Conservation (phyloP, 2,329 filamentous ascomycete genomes). For the Metarhizium rileyi region DNA sequence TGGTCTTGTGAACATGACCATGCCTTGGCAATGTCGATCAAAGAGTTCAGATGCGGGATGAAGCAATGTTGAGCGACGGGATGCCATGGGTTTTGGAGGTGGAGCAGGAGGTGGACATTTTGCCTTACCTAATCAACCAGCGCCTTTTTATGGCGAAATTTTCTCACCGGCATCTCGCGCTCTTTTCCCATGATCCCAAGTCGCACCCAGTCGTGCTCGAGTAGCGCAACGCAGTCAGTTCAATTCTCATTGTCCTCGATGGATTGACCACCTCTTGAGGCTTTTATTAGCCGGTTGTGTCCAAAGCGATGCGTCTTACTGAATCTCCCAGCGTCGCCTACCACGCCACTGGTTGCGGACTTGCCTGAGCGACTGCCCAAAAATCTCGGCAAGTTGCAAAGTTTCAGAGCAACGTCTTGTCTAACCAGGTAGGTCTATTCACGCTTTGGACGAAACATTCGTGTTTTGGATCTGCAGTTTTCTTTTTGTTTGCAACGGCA, state of each 20-base stretch:
- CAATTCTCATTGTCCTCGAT: too few relatives aligned
- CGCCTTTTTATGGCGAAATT: background rate
- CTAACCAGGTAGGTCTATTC: background rate
- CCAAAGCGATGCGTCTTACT: too few relatives aligned
- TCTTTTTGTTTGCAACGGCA: slow-evolving; percentile 30
- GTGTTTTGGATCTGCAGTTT: background rate
- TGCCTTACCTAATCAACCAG: slow-evolving; percentile 3
- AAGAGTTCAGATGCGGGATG: background rate
- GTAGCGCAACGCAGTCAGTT: too few relatives aligned
- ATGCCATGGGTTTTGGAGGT: too few relatives aligned
- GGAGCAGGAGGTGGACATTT: background rate
- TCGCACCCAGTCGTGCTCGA: too few relatives aligned
- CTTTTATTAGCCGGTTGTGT: too few relatives aligned
- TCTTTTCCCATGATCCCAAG: too few relatives aligned
- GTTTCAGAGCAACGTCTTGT: background rate
- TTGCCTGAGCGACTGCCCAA: background rate
- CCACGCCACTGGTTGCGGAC: background rate
- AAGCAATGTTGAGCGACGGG: too few relatives aligned
- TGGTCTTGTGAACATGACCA: too few relatives aligned
- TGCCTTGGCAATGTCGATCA: too few relatives aligned
- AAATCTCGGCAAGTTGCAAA: background rate
- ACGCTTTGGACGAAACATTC: background rate
- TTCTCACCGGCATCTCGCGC: background rate
- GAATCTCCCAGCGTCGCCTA: background rate
- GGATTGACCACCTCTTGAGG: too few relatives aligned